Evolutionary conservation across 192 early-diverging fungal genomes (phyloP).

Genomic region (Coemansia sp.): DNA sequence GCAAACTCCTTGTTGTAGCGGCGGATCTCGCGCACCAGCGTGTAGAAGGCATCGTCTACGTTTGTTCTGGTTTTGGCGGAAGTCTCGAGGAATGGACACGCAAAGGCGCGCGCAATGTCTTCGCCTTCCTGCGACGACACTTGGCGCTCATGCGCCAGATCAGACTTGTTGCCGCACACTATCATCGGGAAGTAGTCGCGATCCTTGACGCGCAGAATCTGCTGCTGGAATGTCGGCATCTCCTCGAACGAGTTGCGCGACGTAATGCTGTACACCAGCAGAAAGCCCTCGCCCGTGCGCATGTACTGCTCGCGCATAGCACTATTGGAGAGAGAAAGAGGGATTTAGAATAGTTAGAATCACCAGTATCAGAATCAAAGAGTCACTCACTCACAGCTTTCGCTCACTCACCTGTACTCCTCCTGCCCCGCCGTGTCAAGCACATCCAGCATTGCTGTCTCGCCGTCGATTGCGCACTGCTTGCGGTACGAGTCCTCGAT

Average conservation of each 20-base stretch:
- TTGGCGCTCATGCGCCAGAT: slow-evolving; percentile 79
- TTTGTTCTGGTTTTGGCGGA: slow-evolving; percentile 85
- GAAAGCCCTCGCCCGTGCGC: slow-evolving; percentile 92
- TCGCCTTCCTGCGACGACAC: slow-evolving; percentile 79
- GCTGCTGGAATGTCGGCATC: slow-evolving; percentile 87
- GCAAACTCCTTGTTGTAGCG: slow-evolving; percentile 74
- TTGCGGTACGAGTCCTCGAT: slow-evolving; percentile 99
- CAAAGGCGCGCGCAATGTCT: slow-evolving; percentile 75
- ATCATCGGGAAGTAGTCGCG: slow-evolving; percentile 87
- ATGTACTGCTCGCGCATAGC: slow-evolving; percentile 97
- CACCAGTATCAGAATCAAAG: not conserved
- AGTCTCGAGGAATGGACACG: slow-evolving; percentile 83
- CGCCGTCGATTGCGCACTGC: slow-evolving; percentile 90
- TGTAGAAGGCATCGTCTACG: slow-evolving; percentile 90
- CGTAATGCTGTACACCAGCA: slow-evolving; percentile 91
- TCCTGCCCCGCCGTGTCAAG: slow-evolving; percentile 97
- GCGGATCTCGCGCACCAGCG: slow-evolving; percentile 83
- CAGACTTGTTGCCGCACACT: slow-evolving; percentile 93
- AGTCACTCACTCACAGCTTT: not conserved
- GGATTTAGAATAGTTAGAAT: not conserved
- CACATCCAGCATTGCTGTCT: slow-evolving; percentile 85
- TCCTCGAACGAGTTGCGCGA: slow-evolving; percentile 90
- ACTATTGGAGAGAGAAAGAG: slow-evolving; percentile 30
- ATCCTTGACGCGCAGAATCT: slow-evolving; percentile 96
- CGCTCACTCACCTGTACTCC: slow-evolving; percentile 67